Base-by-base conservation (phyloP, 192 early-diverging fungal species). In the Dimargaris verticillata region DNA sequence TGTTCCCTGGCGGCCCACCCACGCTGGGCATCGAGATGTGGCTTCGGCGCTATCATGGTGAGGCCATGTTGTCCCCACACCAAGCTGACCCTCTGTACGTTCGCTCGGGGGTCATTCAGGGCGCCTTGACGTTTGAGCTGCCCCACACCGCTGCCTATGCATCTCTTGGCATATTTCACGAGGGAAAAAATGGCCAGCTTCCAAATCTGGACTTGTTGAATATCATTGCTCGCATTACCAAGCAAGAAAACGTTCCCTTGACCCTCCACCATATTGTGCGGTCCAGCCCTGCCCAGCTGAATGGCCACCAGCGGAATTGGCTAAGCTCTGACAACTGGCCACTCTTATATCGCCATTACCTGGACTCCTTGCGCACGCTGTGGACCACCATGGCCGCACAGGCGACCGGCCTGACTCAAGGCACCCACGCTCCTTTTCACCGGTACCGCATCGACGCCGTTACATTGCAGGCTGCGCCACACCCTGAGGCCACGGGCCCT, bases 181-280 rank as follows among this genome's bases (percentile, higher is more conserved):
- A 81, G 76, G 91, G 94, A 7, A 78, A 91, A 18, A 89, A 89
- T 67, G 94, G 94, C 5, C 89, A 92, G 68, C 77, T 92, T 45
- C 83, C 90, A 17, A 97, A 97, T 67, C 79, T 93, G 33, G 94
- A 97, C 68, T 74, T 92, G 60, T 76, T 93, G 61, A 90, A 89
- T 44, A 87, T 85, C 0, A 74, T 90, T 18, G 75, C 79, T 20
- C 62, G 70, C 25, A 78, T 86, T 22, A 70, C 81, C 28, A 64
- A 67, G n/a, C 48, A 70, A 15, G 64, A 72, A 64, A 71, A 66
- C 60, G 68, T 71, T 59, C 81, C 64, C 61, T 80, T 62, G 61
- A 74, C 55, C 49, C 65, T 64, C 24, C 70, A 80, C 20, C 69
- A 64, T 7, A 44, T 72, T 54, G 26, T 38, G 9, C 70, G 72